Percentiles rank a stretch among this genome's conserved stretches.
phyloP scores from a whole-genome alignment of 768 basidiomycete species.

The Tricholoma terreum region DNA sequence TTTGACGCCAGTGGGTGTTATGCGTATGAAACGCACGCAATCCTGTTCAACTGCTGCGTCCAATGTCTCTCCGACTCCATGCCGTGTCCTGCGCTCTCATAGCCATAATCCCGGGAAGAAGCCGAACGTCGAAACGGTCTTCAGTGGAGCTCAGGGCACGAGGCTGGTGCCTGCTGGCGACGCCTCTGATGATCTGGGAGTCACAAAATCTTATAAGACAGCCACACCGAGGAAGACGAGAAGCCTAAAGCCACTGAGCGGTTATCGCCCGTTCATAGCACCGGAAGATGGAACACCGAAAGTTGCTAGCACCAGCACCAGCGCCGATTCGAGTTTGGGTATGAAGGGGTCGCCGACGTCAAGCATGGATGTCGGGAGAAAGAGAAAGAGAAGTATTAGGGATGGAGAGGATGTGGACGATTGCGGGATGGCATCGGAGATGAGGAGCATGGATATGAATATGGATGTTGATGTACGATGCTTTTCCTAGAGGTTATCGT shows the following conservation, averaged over 20 bases:
- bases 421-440: constrained; percentile 4
- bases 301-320: background rate
- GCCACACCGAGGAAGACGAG: constrained; percentile 11
- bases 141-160: background rate
- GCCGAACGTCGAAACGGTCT: constrained; percentile 10
- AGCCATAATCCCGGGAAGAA: constrained; percentile 8
- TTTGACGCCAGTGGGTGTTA: constrained; percentile 17
- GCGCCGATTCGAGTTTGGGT: background rate
- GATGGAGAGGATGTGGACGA: constrained; percentile 4
- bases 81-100: constrained; percentile 16
- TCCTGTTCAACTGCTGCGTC: background rate
- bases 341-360: background rate
- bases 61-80: constrained; percentile 9
- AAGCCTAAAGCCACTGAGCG: constrained; percentile 10
- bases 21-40: constrained; percentile 9
- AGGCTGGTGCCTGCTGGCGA: background rate
- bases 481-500: background rate
- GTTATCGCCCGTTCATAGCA: background rate
- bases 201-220: background rate
- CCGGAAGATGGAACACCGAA: background rate
- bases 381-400: constrained; percentile 11
- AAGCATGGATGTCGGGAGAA: background rate
- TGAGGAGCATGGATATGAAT: constrained; percentile 10
- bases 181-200: background rate
- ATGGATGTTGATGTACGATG: constrained; percentile 4